Percentiles rank a stretch among this genome's conserved stretches.
phyloP scores from a whole-genome alignment of 768 basidiomycete genomes.

The Trametes coccinea region DNA sequence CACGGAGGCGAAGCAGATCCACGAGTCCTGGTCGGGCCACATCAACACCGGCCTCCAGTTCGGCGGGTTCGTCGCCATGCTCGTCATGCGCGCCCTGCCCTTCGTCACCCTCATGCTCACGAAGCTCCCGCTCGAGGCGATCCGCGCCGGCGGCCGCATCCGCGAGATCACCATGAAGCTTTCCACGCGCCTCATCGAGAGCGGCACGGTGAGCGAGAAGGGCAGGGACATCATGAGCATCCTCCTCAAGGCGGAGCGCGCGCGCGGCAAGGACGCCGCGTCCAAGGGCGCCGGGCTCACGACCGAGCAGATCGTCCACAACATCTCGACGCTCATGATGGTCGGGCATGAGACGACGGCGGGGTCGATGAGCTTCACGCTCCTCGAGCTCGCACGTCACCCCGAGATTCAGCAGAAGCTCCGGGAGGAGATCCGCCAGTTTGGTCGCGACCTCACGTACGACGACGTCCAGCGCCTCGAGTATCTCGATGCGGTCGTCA shows the following conservation, averaged over 20 bases:
- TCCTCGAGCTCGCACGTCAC: conserved; percentile 41
- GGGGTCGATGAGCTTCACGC: conserved; percentile 37
- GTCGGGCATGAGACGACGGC: conserved; percentile 47
- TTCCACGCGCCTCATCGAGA: conserved; percentile 23
- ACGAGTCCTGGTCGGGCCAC: conserved; percentile 29
- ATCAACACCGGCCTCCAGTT: conserved; percentile 25
- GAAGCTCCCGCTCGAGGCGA: conserved; percentile 24
- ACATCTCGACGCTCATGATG: conserved; percentile 39
- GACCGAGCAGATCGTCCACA: conserved; percentile 26
- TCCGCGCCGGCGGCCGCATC: conserved; percentile 32
- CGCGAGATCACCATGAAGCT: conserved; percentile 30
- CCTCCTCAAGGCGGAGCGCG: conserved; percentile 23
- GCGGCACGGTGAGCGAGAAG: conserved; percentile 18
- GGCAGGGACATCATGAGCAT: conserved; percentile 27
- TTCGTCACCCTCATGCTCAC: conserved; percentile 29
- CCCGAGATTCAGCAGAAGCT: conserved; percentile 40
- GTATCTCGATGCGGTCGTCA: conserved; percentile 44
- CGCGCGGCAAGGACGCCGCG: neutral
- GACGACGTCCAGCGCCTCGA: conserved; percentile 41
- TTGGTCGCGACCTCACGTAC: conserved; percentile 36
- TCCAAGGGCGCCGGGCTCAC: conserved; percentile 17
- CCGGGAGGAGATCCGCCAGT: conserved; percentile 37
- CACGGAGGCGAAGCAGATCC: conserved; percentile 33
- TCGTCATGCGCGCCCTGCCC: conserved; percentile 31
- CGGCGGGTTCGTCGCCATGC: conserved; percentile 26